These are phyloP conservation scores for Globisporangium orthogonon DNA, from an alignment of 352 stramenopile genomes.

Conservation along the genomic window DNA sequence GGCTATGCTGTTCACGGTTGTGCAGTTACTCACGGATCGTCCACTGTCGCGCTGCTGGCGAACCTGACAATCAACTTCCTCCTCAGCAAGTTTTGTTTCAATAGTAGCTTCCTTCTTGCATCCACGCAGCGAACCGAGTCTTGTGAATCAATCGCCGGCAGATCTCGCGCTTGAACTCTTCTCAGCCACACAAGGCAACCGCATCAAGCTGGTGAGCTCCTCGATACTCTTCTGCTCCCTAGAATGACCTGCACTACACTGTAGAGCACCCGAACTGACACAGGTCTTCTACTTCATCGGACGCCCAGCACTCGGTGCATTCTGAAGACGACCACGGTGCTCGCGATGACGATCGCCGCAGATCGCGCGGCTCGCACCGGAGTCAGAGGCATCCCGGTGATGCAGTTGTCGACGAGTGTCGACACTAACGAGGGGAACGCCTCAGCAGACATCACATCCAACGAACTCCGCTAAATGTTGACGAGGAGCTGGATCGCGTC, in stretches of 20 bases:
- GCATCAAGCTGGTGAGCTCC: conserved; percentile 82
- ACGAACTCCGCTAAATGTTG: too few relatives aligned
- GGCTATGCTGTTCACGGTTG: too few relatives aligned
- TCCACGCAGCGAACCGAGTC: conserved; percentile 35
- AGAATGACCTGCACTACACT: conserved; percentile 52
- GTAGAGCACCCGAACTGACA: too few relatives aligned
- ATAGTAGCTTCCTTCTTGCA: not conserved
- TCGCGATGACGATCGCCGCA: too few relatives aligned
- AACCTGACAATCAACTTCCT: conserved; percentile 89
- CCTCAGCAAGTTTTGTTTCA: not conserved
- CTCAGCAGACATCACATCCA: too few relatives aligned
- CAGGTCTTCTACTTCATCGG: conserved; percentile 62
- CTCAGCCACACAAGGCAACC: conserved; percentile 61
- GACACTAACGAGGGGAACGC: not conserved
- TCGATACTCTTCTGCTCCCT: conserved; percentile 81
- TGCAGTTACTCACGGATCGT: conserved; percentile 77
- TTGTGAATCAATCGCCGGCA: conserved; percentile 9
- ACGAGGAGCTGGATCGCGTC: too few relatives aligned
- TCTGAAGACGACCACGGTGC: too few relatives aligned
- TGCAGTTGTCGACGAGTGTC: not conserved
- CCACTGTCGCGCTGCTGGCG: conserved; percentile 46
- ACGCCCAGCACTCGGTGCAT: conserved; percentile 47
- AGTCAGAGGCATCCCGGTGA: conserved; percentile 22
- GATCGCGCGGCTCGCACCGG: conserved; percentile 17
- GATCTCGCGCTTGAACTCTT: conserved; percentile 91